Evolutionary conservation across 305 asterid species (phyloP), one percentile per base, ranked within the genome.

Genomic region (Fraxinus albicans): DNA sequence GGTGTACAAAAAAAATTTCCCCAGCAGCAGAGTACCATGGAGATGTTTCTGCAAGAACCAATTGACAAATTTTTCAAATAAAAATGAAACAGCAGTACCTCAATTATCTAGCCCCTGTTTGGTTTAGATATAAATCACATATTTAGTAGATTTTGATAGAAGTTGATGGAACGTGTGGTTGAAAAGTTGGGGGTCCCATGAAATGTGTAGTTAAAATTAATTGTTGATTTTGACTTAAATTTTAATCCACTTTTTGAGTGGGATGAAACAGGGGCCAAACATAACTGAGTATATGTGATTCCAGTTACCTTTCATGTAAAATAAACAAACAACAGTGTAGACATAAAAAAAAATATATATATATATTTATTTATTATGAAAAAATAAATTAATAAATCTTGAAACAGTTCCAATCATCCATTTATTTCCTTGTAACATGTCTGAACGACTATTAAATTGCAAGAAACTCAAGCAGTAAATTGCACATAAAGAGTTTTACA

Each of bases 401-500:
- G 36, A 34, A 34, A 34, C 36, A 34, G 36, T 34, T 40, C 33
- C 17, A 33, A 21, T 21, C 6, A 72, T 8, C 77, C 44, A 42
- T 33, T 69, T 38, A 35, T 78, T 42, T 13, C 75, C 70, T 36
- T 35, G 73, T 10, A 53, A 73, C 65, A 81, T 58, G 72, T 76
- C 78, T 34, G 29, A 70, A 72, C 58, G 5, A 53, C 34, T 34
- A 65, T 80, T 44, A 78, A 58, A 35, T 67, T 60, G 74, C 79
- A 55, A 55, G 47, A 53, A 79, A 25, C 79, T 77, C 31, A 69
- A 33, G 76, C 84, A 80, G 81, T 79, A 83, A 34, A 65, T 19
- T 73, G 65, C 65, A 79, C 78, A 72, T 12, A 40, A 72, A 75
- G 58, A 79, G 34, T 27, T 79, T 33, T 65, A 78, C 73, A 81